Base-by-base conservation (phyloP, 768 basidiomycete genomes). In the Amylocystis lapponica region DNA sequence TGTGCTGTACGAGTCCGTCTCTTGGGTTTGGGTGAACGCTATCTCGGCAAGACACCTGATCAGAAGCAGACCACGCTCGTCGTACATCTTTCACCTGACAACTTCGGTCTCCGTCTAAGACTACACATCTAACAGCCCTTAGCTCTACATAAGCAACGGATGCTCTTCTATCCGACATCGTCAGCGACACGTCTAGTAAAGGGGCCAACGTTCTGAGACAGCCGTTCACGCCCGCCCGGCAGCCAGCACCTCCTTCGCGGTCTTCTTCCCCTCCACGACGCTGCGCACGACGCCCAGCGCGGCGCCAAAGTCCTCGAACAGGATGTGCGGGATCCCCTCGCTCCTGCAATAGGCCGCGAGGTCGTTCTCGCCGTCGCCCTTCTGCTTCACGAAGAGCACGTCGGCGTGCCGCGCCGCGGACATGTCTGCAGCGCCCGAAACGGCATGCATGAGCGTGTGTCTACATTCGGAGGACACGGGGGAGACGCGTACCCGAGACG, bases 341-440 rank as follows among this genome's bases (percentile, higher is more conserved):
- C 79, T 71, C 39, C 67, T 74, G 69, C 94, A 97, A 65, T 90
- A 95, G 12, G 72, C 71, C 43, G 83, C 80, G 10, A 99, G 71
- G 58, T 97, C 93, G 56, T 94, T 96, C 52, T 87, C 87, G 26
- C 81, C 83, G 45, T 78, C 77, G 2, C 63, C 56, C 51, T 87
- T 89, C 49, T 74, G 71, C 64, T 97, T 98, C 49, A 94, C 92
- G 58, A 98, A 97, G n/a, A 99, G 75, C 16, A 93, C 67, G 62
- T 98, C 93, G 14, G 96, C 92, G 54, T 94, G 88, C 45, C 71
- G 73, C 0, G 96, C 96, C 3, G 96, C 95, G 8, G 89, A 93
- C 64, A 96, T 77, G 61, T 96, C 93, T 89, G 60, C 36, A 46
- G 41, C n/a, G n/a, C n/a, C n/a, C n/a, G n/a, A n/a, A n/a, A n/a